Evolutionary conservation across 2,329 filamentous ascomycete genomes (phyloP).

Genomic region (Fusarium nelsonii): DNA sequence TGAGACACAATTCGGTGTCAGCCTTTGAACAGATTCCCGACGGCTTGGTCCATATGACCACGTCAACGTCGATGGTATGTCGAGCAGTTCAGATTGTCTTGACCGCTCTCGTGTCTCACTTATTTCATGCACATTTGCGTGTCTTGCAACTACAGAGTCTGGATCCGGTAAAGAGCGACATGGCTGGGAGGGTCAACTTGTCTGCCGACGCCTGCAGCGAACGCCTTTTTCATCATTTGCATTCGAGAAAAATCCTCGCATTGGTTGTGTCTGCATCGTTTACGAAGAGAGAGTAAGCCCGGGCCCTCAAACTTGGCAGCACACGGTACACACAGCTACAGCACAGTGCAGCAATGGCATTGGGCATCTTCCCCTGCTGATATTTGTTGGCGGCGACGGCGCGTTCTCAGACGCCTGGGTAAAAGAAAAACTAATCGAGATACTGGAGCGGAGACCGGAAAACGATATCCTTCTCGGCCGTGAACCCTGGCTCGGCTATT

Average conservation of each 20-base stretch:
- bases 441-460: constrained; percentile 25
- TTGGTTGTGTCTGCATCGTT: constrained; percentile 22
- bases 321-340: background rate
- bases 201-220: constrained; percentile 23
- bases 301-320: constrained; percentile 3
- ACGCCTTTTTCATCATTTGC: constrained; percentile 33
- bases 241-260: constrained; percentile 22
- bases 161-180: constrained; percentile 25
- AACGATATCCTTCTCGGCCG: constrained; percentile 26
- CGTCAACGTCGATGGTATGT: constrained; percentile 27
- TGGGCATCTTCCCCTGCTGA: constrained; percentile 16
- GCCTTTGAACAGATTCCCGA: constrained; percentile 30
- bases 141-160: constrained; percentile 19
- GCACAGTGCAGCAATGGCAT: constrained; percentile 12
- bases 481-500: constrained; percentile 35
- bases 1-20: constrained; percentile 31
- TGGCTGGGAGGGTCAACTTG: constrained; percentile 10
- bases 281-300: constrained; percentile 14
- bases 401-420: constrained; percentile 14
- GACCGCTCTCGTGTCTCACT: constrained; percentile 36
- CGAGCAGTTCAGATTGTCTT: constrained; percentile 9
- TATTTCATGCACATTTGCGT: constrained; percentile 23
- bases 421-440: constrained; percentile 9
- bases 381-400: constrained; percentile 26
- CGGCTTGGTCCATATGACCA: constrained; percentile 42